Conservation (phyloP, 768 basidiomycete genomes). For the Terana coerulea region DNA sequence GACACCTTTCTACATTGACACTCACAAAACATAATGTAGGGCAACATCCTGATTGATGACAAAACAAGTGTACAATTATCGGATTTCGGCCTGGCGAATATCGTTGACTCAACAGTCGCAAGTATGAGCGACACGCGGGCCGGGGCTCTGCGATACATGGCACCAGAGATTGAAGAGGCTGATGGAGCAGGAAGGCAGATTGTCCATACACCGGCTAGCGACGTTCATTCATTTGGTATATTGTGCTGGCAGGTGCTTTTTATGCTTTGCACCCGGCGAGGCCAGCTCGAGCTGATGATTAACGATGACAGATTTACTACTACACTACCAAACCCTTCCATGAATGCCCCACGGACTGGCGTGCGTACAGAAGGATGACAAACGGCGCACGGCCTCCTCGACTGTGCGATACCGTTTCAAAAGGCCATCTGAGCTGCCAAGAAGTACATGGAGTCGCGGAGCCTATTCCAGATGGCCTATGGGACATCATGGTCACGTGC, state of each 20-base stretch:
- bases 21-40: background rate
- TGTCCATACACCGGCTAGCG: background rate
- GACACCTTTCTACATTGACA: background rate
- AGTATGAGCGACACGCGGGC: background rate
- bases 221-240: background rate
- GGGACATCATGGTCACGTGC: too few relatives aligned
- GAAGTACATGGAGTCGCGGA: too few relatives aligned
- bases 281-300: too few relatives aligned
- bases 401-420: too few relatives aligned
- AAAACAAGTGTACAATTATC: background rate
- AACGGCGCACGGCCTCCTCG: too few relatives aligned
- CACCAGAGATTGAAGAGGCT: background rate
- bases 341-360: too few relatives aligned
- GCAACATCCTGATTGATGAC: background rate
- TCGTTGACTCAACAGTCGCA: background rate
- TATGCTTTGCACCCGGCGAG: too few relatives aligned
- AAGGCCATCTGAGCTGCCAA: too few relatives aligned
- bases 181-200: background rate
- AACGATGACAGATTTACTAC: too few relatives aligned
- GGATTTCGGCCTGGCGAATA: background rate
- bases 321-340: too few relatives aligned
- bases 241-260: background rate
- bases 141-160: background rate
- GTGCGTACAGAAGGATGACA: too few relatives aligned
- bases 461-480: too few relatives aligned